Base-by-base conservation (phyloP, 78 protist species). In the Dictyostelium capitatum region DNA sequence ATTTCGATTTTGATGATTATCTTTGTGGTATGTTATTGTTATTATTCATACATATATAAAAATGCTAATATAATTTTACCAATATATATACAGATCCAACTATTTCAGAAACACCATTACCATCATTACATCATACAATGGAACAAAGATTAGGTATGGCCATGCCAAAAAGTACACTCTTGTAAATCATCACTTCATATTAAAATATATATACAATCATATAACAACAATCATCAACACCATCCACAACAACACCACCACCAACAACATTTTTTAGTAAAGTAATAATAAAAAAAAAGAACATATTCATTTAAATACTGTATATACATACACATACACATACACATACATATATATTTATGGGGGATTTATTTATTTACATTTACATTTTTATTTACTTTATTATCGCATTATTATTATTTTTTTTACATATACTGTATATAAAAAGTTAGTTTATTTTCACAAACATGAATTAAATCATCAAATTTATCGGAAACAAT, bases 1-100 rank as follows among this genome's bases (percentile, higher is more conserved):
- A 74, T 77, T 62, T 85, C 51, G 92, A 85, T 62, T 85, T 85
- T 77, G 83, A 43, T 28, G 92, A 85, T 50, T 85, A 46, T 32
- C 81, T 85, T 46, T 59, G 50, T 64, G 89, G 89, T 80, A 64
- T 3, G n/a, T 57, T 17, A 19, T 4, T 37, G 9, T 9, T 17
- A n/a, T n/a, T 6, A n/a, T n/a, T n/a, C n/a, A n/a, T n/a, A n/a
- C n/a, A n/a, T n/a, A n/a, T n/a, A n/a, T n/a, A n/a, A n/a, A n/a
- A n/a, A n/a, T n/a, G n/a, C n/a, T n/a, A n/a, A n/a, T n/a, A n/a
- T n/a, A n/a, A n/a, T n/a, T n/a, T n/a, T n/a, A n/a, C 8, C 19
- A 12, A 25, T 28, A 12, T 15, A 28, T 23, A 7, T 46, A 41
- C 17, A 80, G 91, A 85, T 48, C 92, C 92, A 85, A 11, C 79